These are phyloP conservation scores for Vanrija sp. DNA, from an alignment of 1,284 basidiomycete genomes.

Conservation along the genomic window DNA sequence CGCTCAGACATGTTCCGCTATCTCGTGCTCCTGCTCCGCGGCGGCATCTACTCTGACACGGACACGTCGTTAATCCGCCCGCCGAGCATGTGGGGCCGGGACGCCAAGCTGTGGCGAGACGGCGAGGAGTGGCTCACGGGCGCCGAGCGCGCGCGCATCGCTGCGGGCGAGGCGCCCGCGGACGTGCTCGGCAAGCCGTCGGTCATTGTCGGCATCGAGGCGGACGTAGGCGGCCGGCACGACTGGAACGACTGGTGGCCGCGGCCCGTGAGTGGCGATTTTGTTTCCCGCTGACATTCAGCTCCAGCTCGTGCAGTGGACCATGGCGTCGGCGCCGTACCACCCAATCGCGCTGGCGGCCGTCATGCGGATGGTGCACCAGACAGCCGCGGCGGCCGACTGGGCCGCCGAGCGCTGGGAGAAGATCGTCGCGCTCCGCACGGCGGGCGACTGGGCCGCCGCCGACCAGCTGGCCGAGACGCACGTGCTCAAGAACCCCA, in stretches of 20 bases:
- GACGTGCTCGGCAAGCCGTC: conserved; percentile 35
- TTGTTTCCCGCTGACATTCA: conserved; percentile 2
- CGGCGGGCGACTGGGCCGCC: conserved; percentile 23
- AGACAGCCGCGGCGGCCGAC: conserved; percentile 32
- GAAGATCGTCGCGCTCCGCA: conserved; percentile 17
- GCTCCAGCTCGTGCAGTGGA: conserved; percentile 52
- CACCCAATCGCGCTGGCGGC: conserved; percentile 44
- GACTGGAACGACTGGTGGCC: conserved; percentile 51
- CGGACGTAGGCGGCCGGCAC: conserved; percentile 45
- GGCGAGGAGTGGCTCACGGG: conserved; percentile 39
- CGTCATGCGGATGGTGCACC: conserved; percentile 37
- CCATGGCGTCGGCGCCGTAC: conserved; percentile 40
- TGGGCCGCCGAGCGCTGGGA: conserved; percentile 32
- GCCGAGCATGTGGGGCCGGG: conserved; percentile 37
- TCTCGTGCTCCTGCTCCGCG: conserved; percentile 42
- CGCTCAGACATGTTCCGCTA: conserved; percentile 45
- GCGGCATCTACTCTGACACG: conserved; percentile 49
- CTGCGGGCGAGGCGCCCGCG: conserved; percentile 22
- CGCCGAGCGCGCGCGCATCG: conserved; percentile 16
- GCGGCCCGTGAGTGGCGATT: conserved; percentile 38
- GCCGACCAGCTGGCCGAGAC: conserved; percentile 22
- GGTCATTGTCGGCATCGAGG: conserved; percentile 49
- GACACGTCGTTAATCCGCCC: conserved; percentile 45
- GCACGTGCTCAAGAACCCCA: conserved; percentile 28
- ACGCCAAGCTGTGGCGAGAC: conserved; percentile 29